Evolutionary conservation across 1,284 basidiomycete genomes (phyloP), one percentile per base, ranked within the genome.

Genomic region (Lentinula novae-zelandiae): DNA sequence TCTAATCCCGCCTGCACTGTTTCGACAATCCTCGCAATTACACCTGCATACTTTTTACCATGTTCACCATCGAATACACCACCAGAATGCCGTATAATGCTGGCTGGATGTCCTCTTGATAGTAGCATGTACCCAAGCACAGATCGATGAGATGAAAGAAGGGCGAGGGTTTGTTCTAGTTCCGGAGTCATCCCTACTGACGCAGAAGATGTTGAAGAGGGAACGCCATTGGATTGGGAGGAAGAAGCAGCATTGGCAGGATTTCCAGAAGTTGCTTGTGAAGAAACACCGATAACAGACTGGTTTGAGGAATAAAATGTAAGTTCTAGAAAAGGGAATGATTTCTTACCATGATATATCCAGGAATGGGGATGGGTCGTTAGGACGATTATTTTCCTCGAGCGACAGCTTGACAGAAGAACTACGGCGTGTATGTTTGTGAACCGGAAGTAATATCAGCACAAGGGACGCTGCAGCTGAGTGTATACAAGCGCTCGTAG

Each of bases 61-160:
- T 89, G 85, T 63, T 94, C 92, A 10, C 92, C 92, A 63, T 96
- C 93, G 67, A 97, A 96, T 0, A 94, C 83, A 36, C 90, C 83
- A 0, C 95, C 95, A 0, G 89, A 89, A 67, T 90, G 87, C 51
- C 92, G 82, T 66, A 96, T 89, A 64, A 96, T 93, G 65, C 79
- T 78, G 12, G 84, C 79, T 6, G 84, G 86, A 57, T 83, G 81
- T 2, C 82, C 80, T 15, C 87, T 76, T 0, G 91, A 87, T 40
- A 96, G 78, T 6, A 96, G 82, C 70, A 97, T 83, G 68, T 96
- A 95, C 8, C 95, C 95, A 7, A 93, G 83, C 2, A 96, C 93
- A 42, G 92, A 88, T 51, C 91, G 85, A 72, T 96, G 89, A 3
- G 90, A 82, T 0, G 92, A 87, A 46, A 96, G 80, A 60, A 90